phyloP scores from a whole-genome alignment of 805 yeast genomes.

The Candida stauntonica region DNA sequence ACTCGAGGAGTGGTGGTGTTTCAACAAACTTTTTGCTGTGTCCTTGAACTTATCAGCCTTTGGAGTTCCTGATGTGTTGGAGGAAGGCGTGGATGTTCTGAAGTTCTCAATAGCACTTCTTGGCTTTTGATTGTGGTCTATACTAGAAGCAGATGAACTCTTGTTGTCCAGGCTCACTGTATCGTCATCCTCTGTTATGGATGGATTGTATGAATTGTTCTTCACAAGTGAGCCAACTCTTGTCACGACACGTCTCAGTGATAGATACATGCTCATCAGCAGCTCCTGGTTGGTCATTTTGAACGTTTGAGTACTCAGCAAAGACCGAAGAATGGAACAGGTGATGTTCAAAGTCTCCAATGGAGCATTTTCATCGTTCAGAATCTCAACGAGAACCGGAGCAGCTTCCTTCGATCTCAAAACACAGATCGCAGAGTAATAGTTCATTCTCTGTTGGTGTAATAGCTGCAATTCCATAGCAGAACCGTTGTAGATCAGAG shows the following conservation, averaged over 20 bases:
- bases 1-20: constrained; percentile 20
- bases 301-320: constrained; percentile 29
- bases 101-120: constrained; percentile 5
- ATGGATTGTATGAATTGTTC: constrained; percentile 16
- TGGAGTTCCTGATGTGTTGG: constrained; percentile 19
- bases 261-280: constrained; percentile 27
- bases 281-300: constrained; percentile 23
- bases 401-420: constrained; percentile 18
- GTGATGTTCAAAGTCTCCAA: constrained; percentile 31
- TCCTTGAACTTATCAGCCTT: constrained; percentile 26
- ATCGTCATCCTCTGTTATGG: constrained; percentile 20
- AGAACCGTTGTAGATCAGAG: constrained; percentile 13
- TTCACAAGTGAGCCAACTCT: constrained; percentile 20
- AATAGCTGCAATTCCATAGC: constrained; percentile 22
- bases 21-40: constrained; percentile 23
- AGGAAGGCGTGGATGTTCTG: constrained; percentile 20
- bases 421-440: constrained; percentile 25
- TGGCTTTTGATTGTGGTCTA: constrained; percentile 8
- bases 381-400: constrained; percentile 19
- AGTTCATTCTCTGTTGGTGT: constrained; percentile 28
- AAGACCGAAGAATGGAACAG: constrained; percentile 34
- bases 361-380: constrained; percentile 30
- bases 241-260: constrained; percentile 28
- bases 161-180: constrained; percentile 15
- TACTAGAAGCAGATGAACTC: constrained; percentile 18